Evolutionary conservation across 345 rosid species (phyloP), one percentile per base, ranked within the genome.

Genomic region (Zanthoxylum bungeanum): DNA sequence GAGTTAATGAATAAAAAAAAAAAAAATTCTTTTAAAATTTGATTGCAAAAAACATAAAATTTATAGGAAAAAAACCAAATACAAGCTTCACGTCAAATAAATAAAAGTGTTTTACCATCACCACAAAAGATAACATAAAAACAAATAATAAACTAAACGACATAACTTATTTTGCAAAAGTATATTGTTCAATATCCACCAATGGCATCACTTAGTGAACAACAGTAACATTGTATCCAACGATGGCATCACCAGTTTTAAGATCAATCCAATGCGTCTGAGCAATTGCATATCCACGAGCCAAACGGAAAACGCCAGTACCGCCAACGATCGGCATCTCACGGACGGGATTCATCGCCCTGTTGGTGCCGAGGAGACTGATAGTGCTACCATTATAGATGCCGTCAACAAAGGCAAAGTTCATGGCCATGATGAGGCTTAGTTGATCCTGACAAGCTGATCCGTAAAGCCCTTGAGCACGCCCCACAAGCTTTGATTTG

Each of bases 271-370:
- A 79, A 64, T 77, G 68, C 5, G 92, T 85, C 28, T 72, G 47
- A 0, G 81, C 92, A 22, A 82, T 9, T 0, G 96, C 91, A 62
- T 85, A 88, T 1, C 97, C 97, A 1, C 81, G 82, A 2, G 93
- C 92, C 60, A 89, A 64, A 46, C 85, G 79, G 84, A 87, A 87
- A 44, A 81, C 14, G 4, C 92, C 88, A 0, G 89, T 86, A 19
- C 96, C 85, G 0, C 97, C 87, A 4, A 84, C 81, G 25, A 91
- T 75, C 0, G 89, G 88, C 97, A 91, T 77, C 76, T 91, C 95
- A 1, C 89, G 66, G 24, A 75, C 76, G 4, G 73, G 76, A 5
- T 68, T 67, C 71, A 85, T 21, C 0, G 73, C 84, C 0, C 80
- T 10, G 34, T 88, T 88, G 78, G 62, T 72, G 27, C 93, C 93